Evolutionary conservation across 257 asterid species (phyloP).

Genomic region (Solanum chilense): DNA sequence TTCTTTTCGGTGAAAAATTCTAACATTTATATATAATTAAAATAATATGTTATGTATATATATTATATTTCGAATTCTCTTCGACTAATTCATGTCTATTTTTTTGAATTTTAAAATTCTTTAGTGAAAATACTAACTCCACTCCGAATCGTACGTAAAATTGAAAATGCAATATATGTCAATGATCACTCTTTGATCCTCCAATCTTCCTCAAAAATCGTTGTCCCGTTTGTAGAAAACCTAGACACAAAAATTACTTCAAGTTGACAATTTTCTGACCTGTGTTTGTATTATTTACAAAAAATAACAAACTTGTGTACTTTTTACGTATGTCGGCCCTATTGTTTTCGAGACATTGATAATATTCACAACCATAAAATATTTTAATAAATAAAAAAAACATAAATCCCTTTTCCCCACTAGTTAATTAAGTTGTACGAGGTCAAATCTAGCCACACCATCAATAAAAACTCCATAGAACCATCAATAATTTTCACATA

Average conservation of each 20-base stretch:
- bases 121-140: no score
- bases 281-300: background rate
- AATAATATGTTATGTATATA: no score
- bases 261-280: constrained; percentile 2
- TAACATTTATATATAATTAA: no score
- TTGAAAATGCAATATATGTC: background rate
- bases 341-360: background rate
- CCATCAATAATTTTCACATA: background rate
- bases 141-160: no score
- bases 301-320: background rate
- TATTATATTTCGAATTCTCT: accelerated
- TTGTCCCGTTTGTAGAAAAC: constrained; percentile 15
- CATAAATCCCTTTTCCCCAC: background rate
- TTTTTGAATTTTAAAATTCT: no score
- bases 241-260: background rate
- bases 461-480: background rate
- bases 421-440: background rate
- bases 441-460: background rate
- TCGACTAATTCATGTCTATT: no score
- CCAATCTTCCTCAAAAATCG: constrained; percentile 15
- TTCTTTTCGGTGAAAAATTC: accelerated
- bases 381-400: background rate
- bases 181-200: constrained; percentile 6
- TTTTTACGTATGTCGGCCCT: background rate
- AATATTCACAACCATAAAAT: background rate